phyloP scores from a whole-genome alignment of 2,329 filamentous ascomycete species.

The Helminthosporium solani region DNA sequence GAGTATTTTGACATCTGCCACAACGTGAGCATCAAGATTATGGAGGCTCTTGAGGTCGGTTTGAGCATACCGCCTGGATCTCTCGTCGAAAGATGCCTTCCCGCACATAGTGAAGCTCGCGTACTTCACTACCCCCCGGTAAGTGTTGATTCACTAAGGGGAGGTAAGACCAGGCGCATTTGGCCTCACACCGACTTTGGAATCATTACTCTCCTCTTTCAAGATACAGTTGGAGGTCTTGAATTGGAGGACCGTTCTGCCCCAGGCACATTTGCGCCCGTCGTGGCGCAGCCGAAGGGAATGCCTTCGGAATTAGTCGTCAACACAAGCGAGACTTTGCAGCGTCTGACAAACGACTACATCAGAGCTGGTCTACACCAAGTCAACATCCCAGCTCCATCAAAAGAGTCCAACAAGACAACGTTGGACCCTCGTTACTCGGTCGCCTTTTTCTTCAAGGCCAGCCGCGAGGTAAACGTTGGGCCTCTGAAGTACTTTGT shows the following conservation, averaged over 20 bases:
- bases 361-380: conserved; percentile 41
- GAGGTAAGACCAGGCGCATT: conserved; percentile 9
- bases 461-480: background rate
- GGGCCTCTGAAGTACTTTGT: conserved; percentile 3
- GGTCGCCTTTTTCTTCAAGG: conserved; percentile 7
- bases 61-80: conserved; percentile 6
- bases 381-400: conserved; percentile 19
- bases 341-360: conserved; percentile 42
- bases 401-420: background rate
- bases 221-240: conserved; percentile 33
- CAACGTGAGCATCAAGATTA: conserved; percentile 5
- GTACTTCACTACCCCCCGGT: conserved; percentile 19
- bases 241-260: conserved; percentile 32
- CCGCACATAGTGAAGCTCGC: conserved; percentile 14
- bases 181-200: conserved; percentile 23
- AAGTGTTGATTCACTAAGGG: background rate
- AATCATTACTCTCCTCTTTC: conserved; percentile 37
- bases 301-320: conserved; percentile 36
- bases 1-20: conserved; percentile 8
- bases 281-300: conserved; percentile 4
- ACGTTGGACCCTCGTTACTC: background rate
- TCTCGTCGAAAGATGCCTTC: conserved; percentile 1
- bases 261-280: conserved; percentile 5
- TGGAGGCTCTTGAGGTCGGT: conserved; percentile 13
- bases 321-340: conserved; percentile 45